Evolutionary conservation across 2,329 filamentous ascomycete genomes (phyloP).

Genomic region (Talaromyces sp.): DNA sequence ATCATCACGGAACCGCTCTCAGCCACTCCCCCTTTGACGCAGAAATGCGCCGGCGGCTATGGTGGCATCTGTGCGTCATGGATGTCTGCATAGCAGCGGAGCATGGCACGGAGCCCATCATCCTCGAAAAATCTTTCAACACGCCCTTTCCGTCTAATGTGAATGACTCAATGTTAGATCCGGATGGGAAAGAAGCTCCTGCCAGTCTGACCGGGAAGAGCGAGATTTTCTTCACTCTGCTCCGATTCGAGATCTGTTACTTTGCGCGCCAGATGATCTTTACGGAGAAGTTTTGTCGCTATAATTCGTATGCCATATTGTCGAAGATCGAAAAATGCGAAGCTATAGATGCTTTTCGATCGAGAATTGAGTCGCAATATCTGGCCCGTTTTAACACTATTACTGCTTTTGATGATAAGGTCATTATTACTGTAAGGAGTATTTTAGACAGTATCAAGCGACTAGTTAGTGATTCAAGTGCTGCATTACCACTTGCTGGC

Average conservation of each 20-base stretch:
- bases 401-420: background rate
- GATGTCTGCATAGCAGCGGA: slow-evolving; percentile 2
- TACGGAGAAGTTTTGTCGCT: background rate
- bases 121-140: background rate
- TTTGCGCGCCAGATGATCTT: background rate
- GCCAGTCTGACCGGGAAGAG: background rate
- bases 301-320: background rate
- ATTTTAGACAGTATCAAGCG: background rate
- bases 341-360: background rate
- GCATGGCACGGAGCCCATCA: background rate
- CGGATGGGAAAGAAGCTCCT: background rate
- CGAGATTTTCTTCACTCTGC: slow-evolving; percentile 1
- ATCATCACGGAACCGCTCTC: background rate
- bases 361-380: background rate
- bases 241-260: background rate
- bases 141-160: background rate
- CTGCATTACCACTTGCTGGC: background rate
- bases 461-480: background rate
- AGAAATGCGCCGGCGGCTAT: slow-evolving; percentile 9
- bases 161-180: slow-evolving; percentile 7
- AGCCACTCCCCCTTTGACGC: background rate
- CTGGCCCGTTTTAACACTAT: background rate
- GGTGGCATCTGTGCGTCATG: slow-evolving; percentile 8
- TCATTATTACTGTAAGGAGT: background rate
- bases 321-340: background rate